Evolutionary conservation across 208 protist species (phyloP), one percentile per base, ranked within the genome.

Genomic region (Wallacemonas sp.): DNA sequence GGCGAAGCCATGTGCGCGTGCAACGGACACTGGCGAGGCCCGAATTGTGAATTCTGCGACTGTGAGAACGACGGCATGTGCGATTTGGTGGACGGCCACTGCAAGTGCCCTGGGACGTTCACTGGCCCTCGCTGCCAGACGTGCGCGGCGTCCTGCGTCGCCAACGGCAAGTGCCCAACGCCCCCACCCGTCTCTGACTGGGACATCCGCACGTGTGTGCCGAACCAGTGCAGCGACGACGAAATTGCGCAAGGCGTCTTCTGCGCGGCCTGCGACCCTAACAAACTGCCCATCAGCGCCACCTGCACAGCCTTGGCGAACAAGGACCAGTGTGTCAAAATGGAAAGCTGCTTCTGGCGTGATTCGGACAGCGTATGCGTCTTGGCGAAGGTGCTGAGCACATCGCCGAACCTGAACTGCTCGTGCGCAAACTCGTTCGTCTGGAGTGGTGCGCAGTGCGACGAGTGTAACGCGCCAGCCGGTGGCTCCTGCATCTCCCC

Each of bases 21-120:
- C 62, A 27, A 53, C 22, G 79, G 79, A 6, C 71, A 85, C 68
- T 85, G 74, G 75, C 67, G 71, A 34, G 79, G 79, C 33, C 29
- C 44, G 29, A 70, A 46, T 21, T 85, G 75, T 55, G 59, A 81
- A 59, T 61, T 81, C 50, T 85, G 79, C 62, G 79, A 78, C 58
- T 85, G 79, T 65, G 27, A 45, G 45, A 81, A 81, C 65, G 75
- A 75, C 34, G 79, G 79, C 38, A 81, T 78, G 69, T 81, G 79
- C 52, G 48, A 67, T 61, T 24, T 24, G 22, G 41, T 53, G 24
- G 74, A 42, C n/a, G 75, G 75, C 44, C 29, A 50, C 64, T 85
- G 79, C 57, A 34, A 42, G 42, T 85, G 79, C 62, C 46, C 62
- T 4, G 79, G 79, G 24, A 55, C 67, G 19, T 85, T 76, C 42